These are phyloP conservation scores for Penicillium antarcticum DNA, from an alignment of 495 filamentous ascomycete species.

Conservation along the genomic window DNA sequence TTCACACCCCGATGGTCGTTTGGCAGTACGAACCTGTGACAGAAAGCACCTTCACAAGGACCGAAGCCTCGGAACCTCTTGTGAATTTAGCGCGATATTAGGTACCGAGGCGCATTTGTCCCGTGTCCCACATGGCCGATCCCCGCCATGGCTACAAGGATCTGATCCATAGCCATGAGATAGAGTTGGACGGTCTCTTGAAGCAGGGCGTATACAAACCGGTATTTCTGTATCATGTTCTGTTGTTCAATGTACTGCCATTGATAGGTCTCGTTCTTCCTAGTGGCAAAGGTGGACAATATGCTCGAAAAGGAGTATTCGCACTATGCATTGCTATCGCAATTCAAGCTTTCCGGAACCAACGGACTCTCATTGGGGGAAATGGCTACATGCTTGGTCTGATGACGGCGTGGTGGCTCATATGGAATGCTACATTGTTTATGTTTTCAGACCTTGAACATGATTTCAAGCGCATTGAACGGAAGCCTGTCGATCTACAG, in stretches of 20 bases:
- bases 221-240: conserved; percentile 35
- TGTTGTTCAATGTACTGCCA: conserved; percentile 28
- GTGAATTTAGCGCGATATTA: conserved; percentile 9
- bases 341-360: conserved; percentile 33
- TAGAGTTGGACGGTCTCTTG: conserved; percentile 22
- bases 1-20: too few species aligned
- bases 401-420: conserved; percentile 58
- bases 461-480: conserved; percentile 65
- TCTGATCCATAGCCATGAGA: conserved; percentile 15
- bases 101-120: conserved; percentile 6
- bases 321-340: conserved; percentile 47
- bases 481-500: conserved; percentile 5
- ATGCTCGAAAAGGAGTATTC: conserved; percentile 52
- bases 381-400: conserved; percentile 68
- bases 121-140: conserved; percentile 30
- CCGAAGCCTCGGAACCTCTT: neutral
- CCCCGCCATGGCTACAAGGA: conserved; percentile 14
- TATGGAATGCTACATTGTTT: conserved; percentile 62
- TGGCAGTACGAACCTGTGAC: neutral
- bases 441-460: conserved; percentile 62
- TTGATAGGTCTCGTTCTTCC: conserved; percentile 35
- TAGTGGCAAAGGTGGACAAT: conserved; percentile 15
- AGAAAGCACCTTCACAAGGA: neutral
- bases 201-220: conserved; percentile 33
- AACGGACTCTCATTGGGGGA: conserved; percentile 54